Evolutionary conservation across 257 asterid genomes (phyloP).

Genomic region (Ballota nigra): DNA sequence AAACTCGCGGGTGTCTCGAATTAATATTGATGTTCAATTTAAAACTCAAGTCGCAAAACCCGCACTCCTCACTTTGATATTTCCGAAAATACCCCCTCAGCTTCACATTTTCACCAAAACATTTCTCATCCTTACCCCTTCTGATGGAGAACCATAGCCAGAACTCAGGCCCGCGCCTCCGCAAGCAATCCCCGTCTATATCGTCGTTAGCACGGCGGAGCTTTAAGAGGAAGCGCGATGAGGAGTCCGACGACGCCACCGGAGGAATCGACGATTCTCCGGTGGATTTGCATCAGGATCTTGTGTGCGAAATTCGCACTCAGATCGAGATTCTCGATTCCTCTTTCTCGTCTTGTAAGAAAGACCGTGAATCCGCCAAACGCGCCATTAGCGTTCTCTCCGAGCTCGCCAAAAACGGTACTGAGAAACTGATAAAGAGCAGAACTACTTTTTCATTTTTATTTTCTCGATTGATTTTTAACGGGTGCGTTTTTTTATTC

Average conservation of each 20-base stretch:
- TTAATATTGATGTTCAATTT: not conserved
- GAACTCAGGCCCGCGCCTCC: constrained; percentile 62
- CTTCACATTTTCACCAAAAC: constrained; percentile 34
- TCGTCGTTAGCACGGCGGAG: constrained; percentile 61
- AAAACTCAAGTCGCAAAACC: not conserved
- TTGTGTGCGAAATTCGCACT: constrained; percentile 44
- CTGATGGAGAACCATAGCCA: constrained; percentile 74
- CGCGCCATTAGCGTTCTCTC: constrained; percentile 66
- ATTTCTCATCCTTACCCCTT: constrained; percentile 18
- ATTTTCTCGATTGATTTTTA: not conserved
- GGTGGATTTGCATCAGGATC: constrained; percentile 62
- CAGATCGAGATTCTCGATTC: constrained; percentile 71
- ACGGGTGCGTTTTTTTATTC: not conserved
- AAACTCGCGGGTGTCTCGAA: constrained; percentile 17
- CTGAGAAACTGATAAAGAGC: constrained; percentile 12
- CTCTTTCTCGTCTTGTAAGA: constrained; percentile 36
- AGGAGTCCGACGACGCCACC: constrained; percentile 47
- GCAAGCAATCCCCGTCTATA: too few relatives aligned
- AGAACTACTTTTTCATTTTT: not conserved
- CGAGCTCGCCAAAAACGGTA: constrained; percentile 74
- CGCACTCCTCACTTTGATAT: not conserved
- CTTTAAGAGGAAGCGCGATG: constrained; percentile 75
- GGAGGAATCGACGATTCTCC: constrained; percentile 27
- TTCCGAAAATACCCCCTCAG: constrained; percentile 42
- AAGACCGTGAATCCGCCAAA: constrained; percentile 59